These are phyloP conservation scores for Penicillium freii DNA, from an alignment of 2,329 filamentous ascomycete genomes.

Conservation along the genomic window DNA sequence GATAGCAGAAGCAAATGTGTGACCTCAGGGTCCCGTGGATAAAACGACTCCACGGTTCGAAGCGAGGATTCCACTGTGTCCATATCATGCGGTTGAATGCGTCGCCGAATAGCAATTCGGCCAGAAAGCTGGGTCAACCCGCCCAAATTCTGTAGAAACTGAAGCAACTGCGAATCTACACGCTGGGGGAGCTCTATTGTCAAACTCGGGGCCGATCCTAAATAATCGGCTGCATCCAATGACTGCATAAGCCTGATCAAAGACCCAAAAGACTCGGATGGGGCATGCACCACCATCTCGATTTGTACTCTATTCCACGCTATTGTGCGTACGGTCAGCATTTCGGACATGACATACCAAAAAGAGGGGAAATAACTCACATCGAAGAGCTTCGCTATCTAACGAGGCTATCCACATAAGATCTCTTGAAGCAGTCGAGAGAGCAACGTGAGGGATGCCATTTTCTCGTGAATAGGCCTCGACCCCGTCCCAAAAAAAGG, in stretches of 20 bases:
- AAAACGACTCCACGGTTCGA: constrained; percentile 83
- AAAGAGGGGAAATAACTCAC: constrained; percentile 44
- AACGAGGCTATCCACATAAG: constrained; percentile 75
- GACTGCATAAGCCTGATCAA: constrained; percentile 75
- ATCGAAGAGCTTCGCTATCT: constrained; percentile 67
- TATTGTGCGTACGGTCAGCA: constrained; percentile 32
- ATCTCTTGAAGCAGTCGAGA: constrained; percentile 64
- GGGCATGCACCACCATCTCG: constrained; percentile 80
- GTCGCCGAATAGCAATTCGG: constrained; percentile 68
- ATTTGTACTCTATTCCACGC: constrained; percentile 76
- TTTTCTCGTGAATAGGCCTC: constrained; percentile 54
- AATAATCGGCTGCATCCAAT: constrained; percentile 71
- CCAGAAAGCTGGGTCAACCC: constrained; percentile 61
- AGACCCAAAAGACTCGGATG: constrained; percentile 67
- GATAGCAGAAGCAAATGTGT: constrained; percentile 84
- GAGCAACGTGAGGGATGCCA: constrained; percentile 66
- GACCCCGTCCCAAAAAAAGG: constrained; percentile 63
- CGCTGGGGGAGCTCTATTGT: constrained; percentile 78
- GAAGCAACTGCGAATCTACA: constrained; percentile 63
- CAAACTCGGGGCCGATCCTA: constrained; percentile 67
- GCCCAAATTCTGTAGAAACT: constrained; percentile 61
- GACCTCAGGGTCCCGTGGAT: constrained; percentile 62
- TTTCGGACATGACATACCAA: not conserved
- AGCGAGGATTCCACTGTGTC: constrained; percentile 69
- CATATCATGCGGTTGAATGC: constrained; percentile 61